Evolutionary conservation across 306 rosid species (phyloP).

Genomic region (Inga oerstediana): DNA sequence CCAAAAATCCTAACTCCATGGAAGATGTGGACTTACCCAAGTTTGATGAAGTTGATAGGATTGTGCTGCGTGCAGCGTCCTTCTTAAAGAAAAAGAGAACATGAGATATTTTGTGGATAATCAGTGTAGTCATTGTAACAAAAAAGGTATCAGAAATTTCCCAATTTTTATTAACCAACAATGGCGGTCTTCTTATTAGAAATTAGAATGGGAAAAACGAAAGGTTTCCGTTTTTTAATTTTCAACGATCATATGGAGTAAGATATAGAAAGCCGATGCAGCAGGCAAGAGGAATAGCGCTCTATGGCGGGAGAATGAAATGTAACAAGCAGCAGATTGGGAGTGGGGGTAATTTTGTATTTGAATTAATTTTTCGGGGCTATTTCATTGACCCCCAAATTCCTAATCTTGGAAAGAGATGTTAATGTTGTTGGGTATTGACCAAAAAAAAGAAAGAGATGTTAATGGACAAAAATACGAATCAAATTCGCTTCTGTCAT

Average conservation of each 20-base stretch:
- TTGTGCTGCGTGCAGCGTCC: conserved; percentile 76
- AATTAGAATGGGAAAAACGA: neutral
- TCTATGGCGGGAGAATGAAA: neutral
- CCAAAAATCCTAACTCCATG: conserved; percentile 39
- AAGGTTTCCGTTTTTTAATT: neutral
- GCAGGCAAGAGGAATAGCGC: neutral
- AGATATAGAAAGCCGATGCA: neutral
- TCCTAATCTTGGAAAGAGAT: neutral
- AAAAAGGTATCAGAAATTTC: neutral
- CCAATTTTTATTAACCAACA: neutral
- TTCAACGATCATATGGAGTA: neutral
- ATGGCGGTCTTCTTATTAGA: neutral
- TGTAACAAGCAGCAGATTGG: neutral
- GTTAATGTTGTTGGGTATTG: no score
- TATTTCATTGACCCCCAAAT: no score
- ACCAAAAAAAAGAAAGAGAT: no score
- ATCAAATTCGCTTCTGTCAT: neutral
- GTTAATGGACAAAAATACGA: neutral
- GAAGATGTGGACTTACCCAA: conserved; percentile 45
- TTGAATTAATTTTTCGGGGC: neutral
- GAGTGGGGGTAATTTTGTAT: neutral
- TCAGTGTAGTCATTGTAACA: neutral
- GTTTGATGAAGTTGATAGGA: conserved; percentile 79
- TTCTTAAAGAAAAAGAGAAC: conserved; percentile 64
- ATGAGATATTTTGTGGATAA: conserved; percentile 34